These are phyloP conservation scores for Baorangia bicolor DNA, from an alignment of 768 basidiomycete genomes.

Conservation along the genomic window DNA sequence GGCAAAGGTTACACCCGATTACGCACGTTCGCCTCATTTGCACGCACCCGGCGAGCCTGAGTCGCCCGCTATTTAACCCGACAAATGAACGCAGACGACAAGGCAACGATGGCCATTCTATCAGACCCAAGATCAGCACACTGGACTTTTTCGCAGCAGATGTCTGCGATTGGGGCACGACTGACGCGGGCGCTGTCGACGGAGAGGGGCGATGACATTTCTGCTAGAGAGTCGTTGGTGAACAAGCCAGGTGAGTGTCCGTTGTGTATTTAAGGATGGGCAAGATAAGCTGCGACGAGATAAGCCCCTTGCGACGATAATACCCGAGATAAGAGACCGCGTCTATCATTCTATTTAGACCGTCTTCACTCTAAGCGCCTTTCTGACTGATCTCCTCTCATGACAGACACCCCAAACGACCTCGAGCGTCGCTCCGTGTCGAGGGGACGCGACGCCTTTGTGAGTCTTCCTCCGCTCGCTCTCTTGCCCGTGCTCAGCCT, in stretches of 20 bases:
- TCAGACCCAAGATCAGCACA: slow-evolving; percentile 8
- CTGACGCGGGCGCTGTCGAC: slow-evolving; percentile 13
- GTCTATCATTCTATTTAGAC: not conserved
- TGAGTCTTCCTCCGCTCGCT: slow-evolving; percentile 32
- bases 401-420: slow-evolving; percentile 24
- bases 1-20: slow-evolving; percentile 7
- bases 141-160: slow-evolving; percentile 14
- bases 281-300: slow-evolving; percentile 18
- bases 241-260: slow-evolving; percentile 14
- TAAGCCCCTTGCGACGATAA: slow-evolving; percentile 22
- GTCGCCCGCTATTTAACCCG: slow-evolving; percentile 11
- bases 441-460: slow-evolving; percentile 58
- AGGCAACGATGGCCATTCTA: slow-evolving; percentile 3
- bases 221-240: slow-evolving; percentile 12
- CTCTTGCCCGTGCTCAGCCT: not conserved
- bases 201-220: slow-evolving; percentile 2
- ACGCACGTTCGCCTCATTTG: slow-evolving; percentile 16
- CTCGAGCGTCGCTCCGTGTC: slow-evolving; percentile 48
- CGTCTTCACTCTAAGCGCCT: no score
- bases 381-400: slow-evolving; percentile 16
- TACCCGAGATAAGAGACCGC: slow-evolving; percentile 17
- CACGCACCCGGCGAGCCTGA: not conserved
- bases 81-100: not conserved
- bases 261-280: slow-evolving; percentile 1
- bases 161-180: slow-evolving; percentile 20